Conservation (phyloP, 23 red algal species). For the Chondrus crispus region DNA sequence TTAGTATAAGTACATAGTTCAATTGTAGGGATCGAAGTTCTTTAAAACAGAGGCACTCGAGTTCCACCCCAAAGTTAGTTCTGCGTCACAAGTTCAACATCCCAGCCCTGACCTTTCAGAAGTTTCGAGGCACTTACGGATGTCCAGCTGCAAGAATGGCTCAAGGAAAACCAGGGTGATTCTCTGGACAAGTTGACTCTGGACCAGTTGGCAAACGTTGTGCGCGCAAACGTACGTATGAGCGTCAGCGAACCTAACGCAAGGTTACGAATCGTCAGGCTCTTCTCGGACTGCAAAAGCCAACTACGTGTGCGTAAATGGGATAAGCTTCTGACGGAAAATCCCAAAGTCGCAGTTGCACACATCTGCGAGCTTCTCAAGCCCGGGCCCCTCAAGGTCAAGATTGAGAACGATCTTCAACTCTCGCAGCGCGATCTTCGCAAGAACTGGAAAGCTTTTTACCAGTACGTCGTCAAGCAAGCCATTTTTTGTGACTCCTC, state of each 20-base stretch:
- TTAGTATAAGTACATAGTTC: too few species aligned
- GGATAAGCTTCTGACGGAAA: background rate
- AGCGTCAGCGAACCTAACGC: background rate
- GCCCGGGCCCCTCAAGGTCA: background rate
- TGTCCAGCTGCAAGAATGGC: background rate
- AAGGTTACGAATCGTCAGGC: background rate
- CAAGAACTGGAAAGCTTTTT: background rate
- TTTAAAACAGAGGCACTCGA: too few species aligned
- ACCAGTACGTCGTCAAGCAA: background rate
- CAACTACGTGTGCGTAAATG: background rate
- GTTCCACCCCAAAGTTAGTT: too few species aligned
- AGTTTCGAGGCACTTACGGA: background rate
- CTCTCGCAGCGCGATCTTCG: background rate
- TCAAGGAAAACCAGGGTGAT: background rate
- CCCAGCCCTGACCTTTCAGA: too few species aligned
- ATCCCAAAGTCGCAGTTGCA: background rate
- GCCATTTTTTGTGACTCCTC: background rate
- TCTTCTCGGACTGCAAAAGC: background rate
- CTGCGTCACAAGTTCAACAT: too few species aligned
- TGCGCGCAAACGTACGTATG: background rate
- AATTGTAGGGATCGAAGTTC: too few species aligned
- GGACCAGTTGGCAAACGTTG: background rate
- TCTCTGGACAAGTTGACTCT: background rate
- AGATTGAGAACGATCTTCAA: constrained; percentile 9
- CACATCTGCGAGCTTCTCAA: constrained; percentile 3